Evolutionary conservation across 2,329 filamentous ascomycete genomes (phyloP), one percentile per base, ranked within the genome.

Genomic region (Pestalotiopsis fici): DNA sequence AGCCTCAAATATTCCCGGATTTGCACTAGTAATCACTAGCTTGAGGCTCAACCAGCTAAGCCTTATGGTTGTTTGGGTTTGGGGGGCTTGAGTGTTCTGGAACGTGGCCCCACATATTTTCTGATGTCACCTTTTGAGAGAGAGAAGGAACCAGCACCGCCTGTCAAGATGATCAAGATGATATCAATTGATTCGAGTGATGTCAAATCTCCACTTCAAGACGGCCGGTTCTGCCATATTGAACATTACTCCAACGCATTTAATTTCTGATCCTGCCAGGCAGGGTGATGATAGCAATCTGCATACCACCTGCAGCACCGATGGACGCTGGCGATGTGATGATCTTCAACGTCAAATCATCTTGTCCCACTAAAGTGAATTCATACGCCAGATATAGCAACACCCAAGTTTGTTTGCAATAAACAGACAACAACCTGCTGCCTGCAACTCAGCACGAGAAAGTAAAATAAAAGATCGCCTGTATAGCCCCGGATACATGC

Each of bases 1-100:
- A 65, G 63, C 63, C 63, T 65, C 63, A 65, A 28, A 2, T 31
- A 4, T n/a, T n/a, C n/a, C n/a, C n/a, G n/a, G n/a, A n/a, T 4
- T 25, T 21, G 60, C 57, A 12, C 57, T 31, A n/a, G 57, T 11
- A 5, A 35, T 15, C 15, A 35, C n/a, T 60, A 61, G 27, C 3
- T 18, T 50, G 62, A 37, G 60, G 60, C 60, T 63, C n/a, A 63
- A 28, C 35, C 23, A 15, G 27, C 55, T 57, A 27, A 57, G 55
- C 55, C 55, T 31, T 57, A n/a, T 23, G 55, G 55, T 23, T 9
- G 21, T 7, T 18, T 54, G 47, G 23, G 43, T 21, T 50, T 9
- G 18, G 18, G n/a, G 43, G 18, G 18, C n/a, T n/a, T 50, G 18
- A 50, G 18, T 7, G 43, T n/a, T n/a, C 43, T 50, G 43, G 43